Evolutionary conservation across 768 basidiomycete genomes (phyloP).

Genomic region (Leucogyrophana mollusca): DNA sequence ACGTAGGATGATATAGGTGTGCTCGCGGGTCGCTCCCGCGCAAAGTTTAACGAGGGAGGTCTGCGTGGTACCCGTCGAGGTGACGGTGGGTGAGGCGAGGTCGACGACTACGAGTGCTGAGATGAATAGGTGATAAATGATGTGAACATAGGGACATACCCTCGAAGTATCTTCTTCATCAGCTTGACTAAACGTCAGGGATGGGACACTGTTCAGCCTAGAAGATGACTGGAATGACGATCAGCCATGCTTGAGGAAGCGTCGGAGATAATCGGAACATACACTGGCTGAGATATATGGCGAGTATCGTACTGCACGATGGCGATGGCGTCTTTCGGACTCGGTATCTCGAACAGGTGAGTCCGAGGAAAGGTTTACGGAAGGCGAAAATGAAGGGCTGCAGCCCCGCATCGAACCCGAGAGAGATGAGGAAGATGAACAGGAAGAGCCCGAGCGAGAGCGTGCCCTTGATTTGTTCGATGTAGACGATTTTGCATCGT

Average conservation of each 20-base stretch:
- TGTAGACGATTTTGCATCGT: conserved; percentile 39
- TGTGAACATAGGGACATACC: conserved; percentile 35
- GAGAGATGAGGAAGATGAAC: conserved; percentile 46
- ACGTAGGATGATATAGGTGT: conserved; percentile 81
- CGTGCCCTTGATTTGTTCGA: conserved; percentile 20
- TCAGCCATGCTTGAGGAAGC: background rate
- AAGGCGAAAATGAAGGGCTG: conserved; percentile 31
- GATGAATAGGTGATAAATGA: conserved; percentile 32
- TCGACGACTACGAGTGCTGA: conserved; percentile 24
- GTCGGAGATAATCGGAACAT: conserved; percentile 5
- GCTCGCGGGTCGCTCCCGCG: conserved; percentile 57
- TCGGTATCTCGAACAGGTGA: conserved; percentile 27
- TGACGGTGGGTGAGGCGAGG: conserved; percentile 37
- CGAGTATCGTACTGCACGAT: conserved; percentile 25
- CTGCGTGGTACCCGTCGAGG: conserved; percentile 40
- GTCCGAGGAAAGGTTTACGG: conserved; percentile 33
- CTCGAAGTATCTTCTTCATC: conserved; percentile 24
- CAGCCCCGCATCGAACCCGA: conserved; percentile 32
- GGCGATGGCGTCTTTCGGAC: conserved; percentile 24
- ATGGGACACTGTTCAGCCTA: conserved; percentile 48
- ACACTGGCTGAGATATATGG: conserved; percentile 29
- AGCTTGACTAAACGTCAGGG: conserved; percentile 20
- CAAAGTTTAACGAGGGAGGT: conserved; percentile 44
- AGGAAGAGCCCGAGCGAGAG: conserved; percentile 41
- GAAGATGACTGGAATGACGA: conserved; percentile 43